These are phyloP conservation scores for Apiospora phragmitis DNA, from an alignment of 2,329 filamentous ascomycete genomes.

Conservation along the genomic window DNA sequence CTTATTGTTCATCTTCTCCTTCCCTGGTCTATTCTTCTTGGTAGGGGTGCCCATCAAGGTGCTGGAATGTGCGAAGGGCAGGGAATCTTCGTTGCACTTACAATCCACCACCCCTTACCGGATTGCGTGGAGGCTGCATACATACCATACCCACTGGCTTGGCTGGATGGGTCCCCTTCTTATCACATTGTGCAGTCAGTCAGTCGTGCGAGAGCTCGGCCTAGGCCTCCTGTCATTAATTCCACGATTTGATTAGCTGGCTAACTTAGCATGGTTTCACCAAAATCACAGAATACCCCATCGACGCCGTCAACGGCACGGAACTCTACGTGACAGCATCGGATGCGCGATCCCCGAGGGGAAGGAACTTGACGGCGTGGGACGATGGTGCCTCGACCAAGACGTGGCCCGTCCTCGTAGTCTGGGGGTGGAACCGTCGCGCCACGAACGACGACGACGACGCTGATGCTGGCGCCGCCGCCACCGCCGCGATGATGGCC, in stretches of 20 bases:
- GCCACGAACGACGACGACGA: constrained; percentile 21
- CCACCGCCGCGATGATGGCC: not conserved
- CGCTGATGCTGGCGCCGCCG: not conserved
- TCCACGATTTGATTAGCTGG: not conserved
- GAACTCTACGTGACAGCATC: constrained; percentile 30
- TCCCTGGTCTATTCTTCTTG: not conserved
- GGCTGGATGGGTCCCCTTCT: not conserved
- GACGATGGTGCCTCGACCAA: constrained; percentile 17
- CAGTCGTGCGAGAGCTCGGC: not conserved
- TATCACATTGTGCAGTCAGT: not conserved
- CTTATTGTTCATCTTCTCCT: not conserved
- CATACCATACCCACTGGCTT: not conserved
- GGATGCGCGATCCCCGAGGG: constrained; percentile 18
- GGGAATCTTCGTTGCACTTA: not conserved
- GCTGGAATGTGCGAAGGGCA: too few species aligned
- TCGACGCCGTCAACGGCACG: constrained; percentile 23
- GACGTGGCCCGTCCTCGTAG: constrained; percentile 26
- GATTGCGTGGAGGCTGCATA: not conserved
- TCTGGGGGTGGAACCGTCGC: constrained; percentile 30
- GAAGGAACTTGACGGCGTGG: constrained; percentile 17
- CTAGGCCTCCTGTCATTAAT: not conserved
- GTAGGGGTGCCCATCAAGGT: too few species aligned
- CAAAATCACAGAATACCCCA: constrained; percentile 21
- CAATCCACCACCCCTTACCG: not conserved
- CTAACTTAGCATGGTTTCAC: not conserved